Evolutionary conservation across 2,329 filamentous ascomycete species (phyloP).

Genomic region (Colletotrichum sp.): DNA sequence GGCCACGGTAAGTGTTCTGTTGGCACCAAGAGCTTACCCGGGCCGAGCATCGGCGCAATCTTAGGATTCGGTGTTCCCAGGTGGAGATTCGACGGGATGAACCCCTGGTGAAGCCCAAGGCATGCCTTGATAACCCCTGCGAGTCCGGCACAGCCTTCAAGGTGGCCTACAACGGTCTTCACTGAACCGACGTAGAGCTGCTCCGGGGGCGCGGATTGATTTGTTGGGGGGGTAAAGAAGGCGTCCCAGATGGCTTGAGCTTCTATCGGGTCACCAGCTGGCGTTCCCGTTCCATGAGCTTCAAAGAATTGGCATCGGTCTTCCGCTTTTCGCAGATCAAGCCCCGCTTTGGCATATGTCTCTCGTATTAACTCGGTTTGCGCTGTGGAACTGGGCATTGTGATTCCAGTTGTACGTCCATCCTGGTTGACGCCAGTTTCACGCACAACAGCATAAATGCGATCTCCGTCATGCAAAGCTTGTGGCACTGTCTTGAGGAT

Average conservation of each 20-base stretch:
- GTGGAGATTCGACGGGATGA: conserved; percentile 32
- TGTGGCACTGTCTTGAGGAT: conserved; percentile 49
- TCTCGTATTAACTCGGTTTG: conserved; percentile 31
- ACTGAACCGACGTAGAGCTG: conserved; percentile 27
- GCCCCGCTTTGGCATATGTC: conserved; percentile 26
- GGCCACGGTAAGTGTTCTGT: conserved; percentile 24
- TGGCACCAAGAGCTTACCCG: conserved; percentile 14
- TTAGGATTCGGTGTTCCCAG: conserved; percentile 32
- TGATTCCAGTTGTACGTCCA: conserved; percentile 29
- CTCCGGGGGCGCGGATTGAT: neutral
- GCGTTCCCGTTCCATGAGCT: conserved; percentile 44
- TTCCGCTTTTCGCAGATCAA: conserved; percentile 6
- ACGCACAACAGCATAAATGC: conserved; percentile 27
- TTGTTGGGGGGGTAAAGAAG: neutral
- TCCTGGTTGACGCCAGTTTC: conserved; percentile 21
- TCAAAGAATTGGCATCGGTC: conserved; percentile 25
- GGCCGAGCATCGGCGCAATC: conserved; percentile 26
- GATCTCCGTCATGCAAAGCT: conserved; percentile 39
- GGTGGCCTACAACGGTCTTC: conserved; percentile 32
- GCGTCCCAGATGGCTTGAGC: conserved; percentile 30
- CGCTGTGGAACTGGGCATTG: conserved; percentile 34
- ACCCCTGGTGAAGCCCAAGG: conserved; percentile 21
- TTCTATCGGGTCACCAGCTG: conserved; percentile 41
- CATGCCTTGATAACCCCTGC: conserved; percentile 30
- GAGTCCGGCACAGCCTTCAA: conserved; percentile 29